Conservation (phyloP, 2,329 filamentous ascomycete species). For the Exutisphaerella laricina region DNA sequence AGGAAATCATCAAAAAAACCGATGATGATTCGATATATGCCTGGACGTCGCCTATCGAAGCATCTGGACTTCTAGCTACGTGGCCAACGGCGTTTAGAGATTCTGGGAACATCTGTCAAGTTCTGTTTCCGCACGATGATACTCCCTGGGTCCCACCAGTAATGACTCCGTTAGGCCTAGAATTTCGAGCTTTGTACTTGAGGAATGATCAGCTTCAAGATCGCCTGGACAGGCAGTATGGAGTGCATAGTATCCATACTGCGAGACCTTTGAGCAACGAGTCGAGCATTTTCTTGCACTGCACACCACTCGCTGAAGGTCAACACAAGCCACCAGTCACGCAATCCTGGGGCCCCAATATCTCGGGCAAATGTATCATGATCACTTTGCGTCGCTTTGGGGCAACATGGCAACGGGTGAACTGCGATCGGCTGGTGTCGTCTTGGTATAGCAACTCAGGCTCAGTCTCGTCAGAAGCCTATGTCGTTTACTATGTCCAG, state of each 20-base stretch:
- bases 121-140: not conserved
- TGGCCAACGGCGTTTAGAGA: not conserved
- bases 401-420: not conserved
- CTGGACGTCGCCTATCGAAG: conserved; percentile 6
- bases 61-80: not conserved
- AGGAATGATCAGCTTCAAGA: not conserved
- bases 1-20: conserved; percentile 19
- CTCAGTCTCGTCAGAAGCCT: not conserved
- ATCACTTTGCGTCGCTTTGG: not conserved
- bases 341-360: not conserved
- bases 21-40: conserved; percentile 25
- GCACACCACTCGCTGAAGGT: not conserved
- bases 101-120: not conserved
- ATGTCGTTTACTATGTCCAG: not conserved
- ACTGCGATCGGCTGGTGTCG: not conserved
- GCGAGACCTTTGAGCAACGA: not conserved
- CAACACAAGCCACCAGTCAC: not conserved
- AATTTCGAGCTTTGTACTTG: not conserved
- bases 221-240: not conserved
- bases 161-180: not conserved
- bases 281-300: not conserved
- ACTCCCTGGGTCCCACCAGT: not conserved
- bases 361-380: not conserved
- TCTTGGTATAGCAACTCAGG: not conserved
- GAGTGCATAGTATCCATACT: not conserved